Conservation (phyloP, 2,329 filamentous ascomycete genomes). For the Aspergillus sp. region DNA sequence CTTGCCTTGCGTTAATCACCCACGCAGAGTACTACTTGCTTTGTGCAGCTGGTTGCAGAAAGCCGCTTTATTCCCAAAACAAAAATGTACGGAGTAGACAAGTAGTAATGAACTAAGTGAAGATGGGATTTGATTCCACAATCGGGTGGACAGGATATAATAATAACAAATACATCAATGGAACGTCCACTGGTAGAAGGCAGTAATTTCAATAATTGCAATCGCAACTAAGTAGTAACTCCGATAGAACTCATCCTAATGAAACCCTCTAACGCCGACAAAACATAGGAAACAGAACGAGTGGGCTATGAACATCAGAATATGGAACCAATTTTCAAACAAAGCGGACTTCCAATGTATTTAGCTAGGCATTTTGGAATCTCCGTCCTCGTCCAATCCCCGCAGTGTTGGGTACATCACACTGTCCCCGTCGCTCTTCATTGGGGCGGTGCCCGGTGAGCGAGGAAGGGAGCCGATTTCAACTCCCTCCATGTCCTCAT, state of each 20-base stretch:
- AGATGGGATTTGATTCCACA: background rate
- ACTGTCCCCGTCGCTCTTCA: conserved; percentile 19
- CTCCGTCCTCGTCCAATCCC: conserved; percentile 35
- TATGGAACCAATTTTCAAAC: conserved; percentile 3
- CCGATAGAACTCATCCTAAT: background rate
- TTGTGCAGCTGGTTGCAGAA: background rate
- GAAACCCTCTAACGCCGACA: background rate
- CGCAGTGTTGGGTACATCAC: conserved; percentile 36
- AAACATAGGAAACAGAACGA: background rate
- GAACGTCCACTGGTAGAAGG: background rate
- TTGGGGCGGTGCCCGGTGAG: conserved; percentile 23
- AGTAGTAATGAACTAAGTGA: background rate
- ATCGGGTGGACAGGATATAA: conserved; percentile 1
- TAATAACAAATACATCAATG: conserved; percentile 8
- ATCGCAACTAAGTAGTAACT: background rate
- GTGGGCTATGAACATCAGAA: conserved; percentile 2
- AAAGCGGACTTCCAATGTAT: conserved; percentile 13
- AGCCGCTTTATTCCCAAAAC: background rate
- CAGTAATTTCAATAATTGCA: background rate
- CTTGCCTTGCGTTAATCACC: too few relatives aligned
- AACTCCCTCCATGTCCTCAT: conserved; percentile 32
- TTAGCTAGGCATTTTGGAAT: conserved; percentile 37
- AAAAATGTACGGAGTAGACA: background rate
- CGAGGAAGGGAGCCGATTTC: conserved; percentile 42
- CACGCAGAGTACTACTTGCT: background rate